Conservation (phyloP, 768 basidiomycete species). For the Kwoniella dendrophila region DNA sequence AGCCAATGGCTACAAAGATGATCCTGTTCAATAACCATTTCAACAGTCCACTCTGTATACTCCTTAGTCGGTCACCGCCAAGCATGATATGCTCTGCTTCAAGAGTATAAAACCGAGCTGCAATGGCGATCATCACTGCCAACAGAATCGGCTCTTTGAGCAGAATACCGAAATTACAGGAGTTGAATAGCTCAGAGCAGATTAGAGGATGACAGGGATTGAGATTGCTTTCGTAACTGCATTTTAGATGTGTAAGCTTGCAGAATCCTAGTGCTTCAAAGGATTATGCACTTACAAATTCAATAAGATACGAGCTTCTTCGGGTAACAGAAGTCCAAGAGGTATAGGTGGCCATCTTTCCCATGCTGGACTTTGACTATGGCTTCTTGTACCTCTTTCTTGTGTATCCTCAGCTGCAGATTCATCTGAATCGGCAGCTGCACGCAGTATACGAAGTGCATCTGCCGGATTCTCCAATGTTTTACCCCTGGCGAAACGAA, state of each 20-base stretch:
- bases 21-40: background rate
- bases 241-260: background rate
- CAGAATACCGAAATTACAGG: background rate
- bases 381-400: background rate
- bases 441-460: background rate
- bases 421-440: background rate
- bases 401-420: background rate
- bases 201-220: conserved; percentile 3
- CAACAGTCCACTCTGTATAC: background rate
- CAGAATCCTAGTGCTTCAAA: background rate
- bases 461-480: conserved; percentile 5
- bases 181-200: background rate
- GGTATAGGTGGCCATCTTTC: background rate
- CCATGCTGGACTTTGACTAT: background rate
- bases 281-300: background rate
- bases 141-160: background rate
- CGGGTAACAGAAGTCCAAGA: background rate
- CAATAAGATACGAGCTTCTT: background rate
- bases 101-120: background rate
- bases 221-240: background rate
- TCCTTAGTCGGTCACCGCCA: background rate
- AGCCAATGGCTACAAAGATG: background rate
- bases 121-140: background rate
- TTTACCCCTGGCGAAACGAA: background rate
- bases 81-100: background rate